phyloP scores from a whole-genome alignment of 768 basidiomycete species.

The Pilatotrama ljubarskyi region DNA sequence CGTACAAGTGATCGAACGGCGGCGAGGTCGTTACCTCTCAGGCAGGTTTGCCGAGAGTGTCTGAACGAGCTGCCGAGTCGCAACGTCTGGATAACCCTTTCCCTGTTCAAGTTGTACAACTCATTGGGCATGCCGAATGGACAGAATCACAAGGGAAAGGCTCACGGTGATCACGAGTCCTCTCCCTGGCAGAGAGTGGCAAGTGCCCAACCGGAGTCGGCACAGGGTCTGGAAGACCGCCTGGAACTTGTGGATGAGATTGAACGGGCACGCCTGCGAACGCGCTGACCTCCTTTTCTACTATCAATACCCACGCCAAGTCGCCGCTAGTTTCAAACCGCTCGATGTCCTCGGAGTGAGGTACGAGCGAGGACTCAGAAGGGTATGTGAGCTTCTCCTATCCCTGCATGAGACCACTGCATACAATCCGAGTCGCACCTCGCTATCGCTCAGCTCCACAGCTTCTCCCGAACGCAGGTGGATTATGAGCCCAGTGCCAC shows the following conservation, averaged over 20 bases:
- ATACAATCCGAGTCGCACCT: conserved; percentile 42
- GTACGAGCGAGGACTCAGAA: conserved; percentile 72
- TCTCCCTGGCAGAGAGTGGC: conserved; percentile 51
- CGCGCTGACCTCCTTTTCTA: conserved; percentile 88
- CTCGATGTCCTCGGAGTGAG: conserved; percentile 69
- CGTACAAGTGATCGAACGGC: background rate
- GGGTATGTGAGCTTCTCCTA: background rate
- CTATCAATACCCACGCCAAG: conserved; percentile 76
- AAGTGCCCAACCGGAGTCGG: conserved; percentile 50
- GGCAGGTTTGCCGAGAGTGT: conserved; percentile 69
- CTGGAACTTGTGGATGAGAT: conserved; percentile 41
- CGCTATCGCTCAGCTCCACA: conserved; percentile 53
- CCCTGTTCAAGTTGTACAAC: conserved; percentile 54
- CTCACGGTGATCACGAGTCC: conserved; percentile 81
- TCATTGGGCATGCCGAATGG: too few species aligned
- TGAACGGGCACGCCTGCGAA: background rate
- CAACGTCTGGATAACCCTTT: conserved; percentile 95
- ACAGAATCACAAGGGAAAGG: background rate
- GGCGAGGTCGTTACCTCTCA: conserved; percentile 40
- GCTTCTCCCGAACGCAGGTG: conserved; percentile 55
- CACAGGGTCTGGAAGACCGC: conserved; percentile 93
- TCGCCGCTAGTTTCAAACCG: conserved; percentile 55
- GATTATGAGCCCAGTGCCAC: conserved; percentile 63
- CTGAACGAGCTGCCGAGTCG: conserved; percentile 83
- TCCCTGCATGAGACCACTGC: background rate